Evolutionary conservation across 495 filamentous ascomycete genomes (phyloP), one percentile per base, ranked within the genome.

Genomic region (Aspergillus olivimuriae): DNA sequence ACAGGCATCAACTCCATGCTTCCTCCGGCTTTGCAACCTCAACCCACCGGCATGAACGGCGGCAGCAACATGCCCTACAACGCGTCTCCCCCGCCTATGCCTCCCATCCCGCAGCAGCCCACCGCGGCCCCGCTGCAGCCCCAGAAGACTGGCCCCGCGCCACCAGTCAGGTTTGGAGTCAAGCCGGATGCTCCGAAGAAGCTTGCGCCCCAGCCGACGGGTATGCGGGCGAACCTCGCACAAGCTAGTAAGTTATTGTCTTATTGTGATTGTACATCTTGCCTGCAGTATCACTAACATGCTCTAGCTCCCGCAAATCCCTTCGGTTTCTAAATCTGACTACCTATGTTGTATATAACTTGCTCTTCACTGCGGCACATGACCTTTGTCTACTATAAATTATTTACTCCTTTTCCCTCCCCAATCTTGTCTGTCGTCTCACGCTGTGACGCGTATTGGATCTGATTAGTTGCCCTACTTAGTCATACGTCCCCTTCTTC

Each of bases 131-230:
- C 83, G 22, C 68, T 98, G 44, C 62, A 81, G 36, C 82, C 92
- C 23, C 92, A 98, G 63, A 84, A 89, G 72, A 98, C 92, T 2
- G 92, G 92, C 0, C 94, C 92, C n/a, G 68, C 92, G 23, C 92
- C 92, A 22, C 81, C 89, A 14, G 78, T 98, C 15, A 73, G 89
- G 48, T 98, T 98, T 55, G 92, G 92, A 17, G 83, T 95, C 34
- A 69, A 74, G 50, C 66, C 66, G 15, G 81, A 78, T 26, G 69
- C 68, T 8, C 63, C 74, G 22, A 87, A 88, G 62, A 90, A 87
- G 59, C 66, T 97, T 54, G 76, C 78, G 46, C 86, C 90, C 22
- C 92, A 98, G 70, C 77, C 89, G 17, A 98, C 92, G 19, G 94
- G 92, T 52, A 64, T 83, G 49, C 82, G 83, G 73, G 92, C 92